Evolutionary conservation across 2,329 filamentous ascomycete genomes (phyloP).

Genomic region (Berkeleyomyces basicola): DNA sequence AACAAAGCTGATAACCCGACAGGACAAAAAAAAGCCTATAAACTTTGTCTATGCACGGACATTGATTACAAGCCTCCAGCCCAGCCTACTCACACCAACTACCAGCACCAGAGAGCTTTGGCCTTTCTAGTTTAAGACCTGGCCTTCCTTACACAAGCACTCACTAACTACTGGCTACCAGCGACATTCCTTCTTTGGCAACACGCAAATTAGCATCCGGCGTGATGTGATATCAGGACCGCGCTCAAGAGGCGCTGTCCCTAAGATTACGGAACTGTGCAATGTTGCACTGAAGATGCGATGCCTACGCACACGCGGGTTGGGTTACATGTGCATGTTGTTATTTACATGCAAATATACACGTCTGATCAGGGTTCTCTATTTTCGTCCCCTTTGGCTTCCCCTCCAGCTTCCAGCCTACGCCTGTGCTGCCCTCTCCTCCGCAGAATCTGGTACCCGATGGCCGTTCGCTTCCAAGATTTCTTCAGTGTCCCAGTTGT

Average conservation of each 20-base stretch:
- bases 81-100: background rate
- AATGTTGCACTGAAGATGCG: background rate
- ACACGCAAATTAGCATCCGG: background rate
- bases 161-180: background rate
- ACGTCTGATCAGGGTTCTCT: background rate
- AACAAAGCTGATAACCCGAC: background rate
- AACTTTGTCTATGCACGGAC: background rate
- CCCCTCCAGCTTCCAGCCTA: background rate
- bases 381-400: background rate
- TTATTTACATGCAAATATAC: background rate
- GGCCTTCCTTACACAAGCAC: too few relatives aligned
- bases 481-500: background rate
- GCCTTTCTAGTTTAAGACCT: background rate
- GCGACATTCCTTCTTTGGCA: background rate
- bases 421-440: background rate
- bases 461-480: background rate
- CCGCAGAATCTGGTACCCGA: background rate
- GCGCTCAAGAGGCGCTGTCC: background rate
- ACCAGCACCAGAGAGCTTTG: background rate
- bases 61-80: background rate
- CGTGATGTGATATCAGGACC: background rate
- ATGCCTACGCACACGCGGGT: background rate
- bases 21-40: background rate
- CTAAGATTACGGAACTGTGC: conserved; percentile 1
- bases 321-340: background rate